Percentiles rank a stretch among this genome's conserved stretches.
Conservation (phyloP, 139 green algal species). For the Haematococcus sp. region DNA sequence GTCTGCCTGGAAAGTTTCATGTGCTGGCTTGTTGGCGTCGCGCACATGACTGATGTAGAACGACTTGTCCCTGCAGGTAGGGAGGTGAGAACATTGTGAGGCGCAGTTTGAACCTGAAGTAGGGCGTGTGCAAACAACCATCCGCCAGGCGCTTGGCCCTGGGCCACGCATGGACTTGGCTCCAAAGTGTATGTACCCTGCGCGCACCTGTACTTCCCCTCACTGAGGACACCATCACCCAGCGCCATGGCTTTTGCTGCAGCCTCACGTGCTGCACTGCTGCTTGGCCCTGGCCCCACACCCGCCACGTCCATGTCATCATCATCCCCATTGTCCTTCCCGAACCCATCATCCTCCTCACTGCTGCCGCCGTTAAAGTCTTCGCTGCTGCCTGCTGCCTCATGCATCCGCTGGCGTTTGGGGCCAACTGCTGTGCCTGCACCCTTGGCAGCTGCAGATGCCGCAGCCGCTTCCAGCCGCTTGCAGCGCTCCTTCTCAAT, state of each 20-base stretch:
- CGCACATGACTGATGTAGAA: conserved; percentile 41
- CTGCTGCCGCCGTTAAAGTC: neutral
- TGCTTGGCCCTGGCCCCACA: neutral
- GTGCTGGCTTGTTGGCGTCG: conserved; percentile 21
- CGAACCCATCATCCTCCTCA: conserved; percentile 9
- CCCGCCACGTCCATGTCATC: conserved; percentile 9
- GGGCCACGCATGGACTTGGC: neutral
- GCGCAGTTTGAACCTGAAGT: too few species aligned
- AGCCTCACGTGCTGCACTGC: conserved; percentile 1
- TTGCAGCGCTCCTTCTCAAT: conserved; percentile 52
- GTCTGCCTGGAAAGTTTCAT: conserved; percentile 46
- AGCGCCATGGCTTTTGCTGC: conserved; percentile 12
- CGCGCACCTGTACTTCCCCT: conserved; percentile 18
- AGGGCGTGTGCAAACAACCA: too few species aligned
- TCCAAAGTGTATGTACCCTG: neutral
- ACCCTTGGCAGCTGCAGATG: neutral
- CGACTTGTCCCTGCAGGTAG: neutral
- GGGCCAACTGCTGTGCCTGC: neutral
- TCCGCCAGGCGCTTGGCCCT: too few species aligned
- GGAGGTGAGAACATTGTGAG: too few species aligned
- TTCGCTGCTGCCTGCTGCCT: neutral
- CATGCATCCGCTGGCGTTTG: neutral
- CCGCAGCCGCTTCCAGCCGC: conserved; percentile 16
- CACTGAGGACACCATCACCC: conserved; percentile 30
- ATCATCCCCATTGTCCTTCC: conserved; percentile 17